A percentile compares a stretch with the other conserved stretches of the same genome.
Evolutionary conservation across 2,329 filamentous ascomycete species (phyloP).

Genomic region (Penicillium brevicompactum): DNA sequence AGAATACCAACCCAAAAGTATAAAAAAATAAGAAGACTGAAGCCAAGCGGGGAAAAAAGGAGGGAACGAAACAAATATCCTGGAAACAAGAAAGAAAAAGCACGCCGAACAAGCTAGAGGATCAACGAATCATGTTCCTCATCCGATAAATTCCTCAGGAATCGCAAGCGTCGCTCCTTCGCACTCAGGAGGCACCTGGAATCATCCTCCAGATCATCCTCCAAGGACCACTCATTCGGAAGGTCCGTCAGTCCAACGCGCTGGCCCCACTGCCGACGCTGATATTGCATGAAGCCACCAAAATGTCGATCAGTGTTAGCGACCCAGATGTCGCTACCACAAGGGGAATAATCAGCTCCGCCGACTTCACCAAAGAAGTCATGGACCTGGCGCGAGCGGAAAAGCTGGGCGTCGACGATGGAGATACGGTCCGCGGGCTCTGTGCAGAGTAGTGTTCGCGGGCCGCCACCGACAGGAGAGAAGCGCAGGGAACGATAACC

Average conservation of each 20-base stretch:
- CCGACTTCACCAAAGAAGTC: conserved; percentile 52
- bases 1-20: conserved; percentile 3
- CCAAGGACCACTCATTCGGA: conserved; percentile 42
- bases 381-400: conserved; percentile 44
- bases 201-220: conserved; percentile 38
- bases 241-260: conserved; percentile 35
- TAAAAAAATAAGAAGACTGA: not conserved
- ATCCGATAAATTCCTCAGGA: conserved; percentile 35
- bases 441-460: conserved; percentile 45
- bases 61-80: not conserved
- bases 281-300: conserved; percentile 49
- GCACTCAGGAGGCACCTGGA: conserved; percentile 37
- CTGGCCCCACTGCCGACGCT: conserved; percentile 42
- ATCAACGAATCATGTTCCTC: conserved; percentile 39
- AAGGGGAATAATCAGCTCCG: conserved; percentile 45
- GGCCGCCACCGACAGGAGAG: conserved; percentile 47
- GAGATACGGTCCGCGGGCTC: conserved; percentile 49
- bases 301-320: conserved; percentile 47
- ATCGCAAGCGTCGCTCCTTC: conserved; percentile 37
- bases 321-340: conserved; percentile 46
- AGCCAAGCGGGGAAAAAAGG: not conserved
- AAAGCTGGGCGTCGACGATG: conserved; percentile 48
- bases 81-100: not conserved
- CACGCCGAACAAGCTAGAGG: conserved; percentile 11
- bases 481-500: conserved; percentile 48